Conservation (phyloP, 2,329 filamentous ascomycete species). For the Sclerotinia minor region DNA sequence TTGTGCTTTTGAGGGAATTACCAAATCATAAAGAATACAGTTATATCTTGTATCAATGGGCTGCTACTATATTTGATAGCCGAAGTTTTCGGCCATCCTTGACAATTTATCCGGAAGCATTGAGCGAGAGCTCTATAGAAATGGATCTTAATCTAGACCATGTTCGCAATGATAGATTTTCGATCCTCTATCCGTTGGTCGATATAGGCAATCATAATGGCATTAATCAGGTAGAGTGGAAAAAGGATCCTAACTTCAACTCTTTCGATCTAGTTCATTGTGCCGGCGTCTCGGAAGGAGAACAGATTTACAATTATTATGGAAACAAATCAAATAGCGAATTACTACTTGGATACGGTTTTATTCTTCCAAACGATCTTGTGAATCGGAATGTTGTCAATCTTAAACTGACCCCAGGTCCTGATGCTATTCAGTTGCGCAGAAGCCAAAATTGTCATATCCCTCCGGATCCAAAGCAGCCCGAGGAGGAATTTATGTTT, state of each 20-base stretch:
- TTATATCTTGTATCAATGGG: conserved; percentile 60
- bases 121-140: conserved; percentile 3
- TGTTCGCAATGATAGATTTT: conserved; percentile 42
- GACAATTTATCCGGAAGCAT: conserved; percentile 43
- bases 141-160: conserved; percentile 28
- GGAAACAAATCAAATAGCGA: conserved; percentile 75
- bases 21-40: conserved; percentile 31
- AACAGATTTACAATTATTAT: conserved; percentile 68
- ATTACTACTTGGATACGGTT: conserved; percentile 64
- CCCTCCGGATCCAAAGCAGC: conserved; percentile 4
- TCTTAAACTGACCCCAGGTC: conserved; percentile 34
- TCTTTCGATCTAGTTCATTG: conserved; percentile 49
- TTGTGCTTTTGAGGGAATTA: conserved; percentile 28
- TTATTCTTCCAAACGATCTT: conserved; percentile 50
- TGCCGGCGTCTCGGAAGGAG: conserved; percentile 50
- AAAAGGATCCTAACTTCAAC: conserved; percentile 45
- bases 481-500: conserved; percentile 38
- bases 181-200: conserved; percentile 67
- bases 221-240: conserved; percentile 60
- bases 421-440: conserved; percentile 29
- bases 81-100: conserved; percentile 64
- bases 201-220: conserved; percentile 73
- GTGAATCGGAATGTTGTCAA: conserved; percentile 43
- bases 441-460: conserved; percentile 33
- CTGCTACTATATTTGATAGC: conserved; percentile 64